phyloP scores from a whole-genome alignment of 495 filamentous ascomycete genomes.

The Pyrenula aspistea region DNA sequence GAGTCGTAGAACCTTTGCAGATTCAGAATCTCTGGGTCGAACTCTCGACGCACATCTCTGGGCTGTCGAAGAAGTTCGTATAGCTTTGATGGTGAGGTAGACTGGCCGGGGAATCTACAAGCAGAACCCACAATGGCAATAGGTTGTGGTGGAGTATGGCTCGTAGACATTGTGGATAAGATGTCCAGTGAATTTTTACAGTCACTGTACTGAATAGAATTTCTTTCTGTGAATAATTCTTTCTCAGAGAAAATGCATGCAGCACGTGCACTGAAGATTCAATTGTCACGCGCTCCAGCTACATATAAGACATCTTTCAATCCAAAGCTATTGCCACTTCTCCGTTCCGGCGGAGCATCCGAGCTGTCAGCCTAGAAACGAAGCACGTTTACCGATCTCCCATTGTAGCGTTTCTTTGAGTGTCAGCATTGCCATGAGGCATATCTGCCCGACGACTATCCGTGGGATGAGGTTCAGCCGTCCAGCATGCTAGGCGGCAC shows the following conservation, averaged over 20 bases:
- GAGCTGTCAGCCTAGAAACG: not conserved
- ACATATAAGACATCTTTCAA: not conserved
- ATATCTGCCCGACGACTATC: not conserved
- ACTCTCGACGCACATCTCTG: slow-evolving; percentile 4
- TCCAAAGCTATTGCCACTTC: not conserved
- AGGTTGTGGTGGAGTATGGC: slow-evolving; percentile 10
- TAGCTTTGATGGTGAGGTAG: slow-evolving; percentile 4
- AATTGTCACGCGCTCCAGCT: not conserved
- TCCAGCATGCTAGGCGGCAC: not conserved
- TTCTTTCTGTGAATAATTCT: not conserved
- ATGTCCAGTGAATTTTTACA: not conserved
- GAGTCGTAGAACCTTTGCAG: not conserved
- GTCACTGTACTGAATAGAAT: not conserved
- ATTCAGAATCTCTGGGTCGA: slow-evolving; percentile 9
- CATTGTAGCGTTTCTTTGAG: not conserved
- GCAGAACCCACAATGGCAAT: slow-evolving; percentile 26
- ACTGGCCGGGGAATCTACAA: slow-evolving; percentile 17
- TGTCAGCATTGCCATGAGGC: not conserved
- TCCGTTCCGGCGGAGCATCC: not conserved
- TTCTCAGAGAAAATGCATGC: not conserved
- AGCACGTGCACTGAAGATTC: not conserved
- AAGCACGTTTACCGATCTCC: not conserved
- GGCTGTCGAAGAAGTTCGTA: slow-evolving; percentile 5
- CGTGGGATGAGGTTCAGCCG: not conserved
- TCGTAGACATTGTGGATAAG: not conserved